Evolutionary conservation across 768 basidiomycete genomes (phyloP).

Genomic region (Stropharia rugosoannulata): DNA sequence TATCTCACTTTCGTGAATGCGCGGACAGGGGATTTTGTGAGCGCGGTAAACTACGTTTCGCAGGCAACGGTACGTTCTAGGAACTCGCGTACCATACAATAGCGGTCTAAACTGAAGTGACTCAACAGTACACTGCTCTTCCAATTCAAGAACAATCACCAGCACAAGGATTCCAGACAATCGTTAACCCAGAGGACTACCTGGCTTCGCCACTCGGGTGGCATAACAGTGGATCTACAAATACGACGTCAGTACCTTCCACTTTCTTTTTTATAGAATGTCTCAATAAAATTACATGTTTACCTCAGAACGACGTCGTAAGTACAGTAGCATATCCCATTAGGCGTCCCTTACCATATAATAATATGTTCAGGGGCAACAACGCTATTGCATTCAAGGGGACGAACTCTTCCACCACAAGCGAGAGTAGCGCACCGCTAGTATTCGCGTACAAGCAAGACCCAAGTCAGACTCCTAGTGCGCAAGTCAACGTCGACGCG

Average conservation of each 20-base stretch:
- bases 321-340: background rate
- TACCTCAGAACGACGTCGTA: background rate
- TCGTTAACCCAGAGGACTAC: conserved; percentile 49
- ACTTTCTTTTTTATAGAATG: background rate
- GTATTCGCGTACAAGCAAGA: conserved; percentile 36
- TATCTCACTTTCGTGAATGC: conserved; percentile 61
- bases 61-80: conserved; percentile 34
- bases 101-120: background rate
- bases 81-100: too few species aligned
- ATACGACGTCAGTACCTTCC: background rate
- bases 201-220: conserved; percentile 51
- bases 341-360: background rate
- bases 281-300: background rate
- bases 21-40: conserved; percentile 47
- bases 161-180: conserved; percentile 44
- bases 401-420: conserved; percentile 21
- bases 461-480: conserved; percentile 31
- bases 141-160: conserved; percentile 47
- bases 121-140: conserved; percentile 39
- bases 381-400: conserved; percentile 32
- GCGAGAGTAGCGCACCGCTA: conserved; percentile 32
- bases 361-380: conserved; percentile 27
- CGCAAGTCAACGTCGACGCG: conserved; percentile 42
- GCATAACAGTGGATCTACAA: conserved; percentile 29
- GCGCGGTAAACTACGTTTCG: conserved; percentile 51